Percentiles rank a stretch among this genome's conserved stretches.
Evolutionary conservation across 345 rosid genomes (phyloP).

Genomic region (Bruguiera gymnorhiza): DNA sequence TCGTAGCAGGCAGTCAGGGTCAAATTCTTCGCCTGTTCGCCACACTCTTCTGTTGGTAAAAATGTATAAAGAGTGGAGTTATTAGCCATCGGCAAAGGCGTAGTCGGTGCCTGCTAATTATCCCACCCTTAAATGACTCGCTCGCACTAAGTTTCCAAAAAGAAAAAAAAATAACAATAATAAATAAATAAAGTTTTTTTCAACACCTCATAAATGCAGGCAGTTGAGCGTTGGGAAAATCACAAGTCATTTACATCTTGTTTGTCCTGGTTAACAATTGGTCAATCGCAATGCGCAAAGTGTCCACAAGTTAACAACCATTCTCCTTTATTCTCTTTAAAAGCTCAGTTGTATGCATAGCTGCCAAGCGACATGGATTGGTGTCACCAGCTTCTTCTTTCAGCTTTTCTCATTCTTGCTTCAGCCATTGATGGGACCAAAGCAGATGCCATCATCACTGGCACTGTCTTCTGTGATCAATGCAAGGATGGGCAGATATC

Average conservation of each 20-base stretch:
- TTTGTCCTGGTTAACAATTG: slow-evolving; percentile 18
- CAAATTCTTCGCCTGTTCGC: too few species aligned
- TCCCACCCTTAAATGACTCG: slow-evolving; percentile 6
- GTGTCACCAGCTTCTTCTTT: slow-evolving; percentile 33
- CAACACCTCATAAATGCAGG: slow-evolving; percentile 38
- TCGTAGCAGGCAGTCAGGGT: too few species aligned
- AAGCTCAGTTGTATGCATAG: slow-evolving; percentile 1
- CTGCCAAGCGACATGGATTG: slow-evolving; percentile 39
- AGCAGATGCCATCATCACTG: slow-evolving; percentile 62
- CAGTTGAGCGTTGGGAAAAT: slow-evolving; percentile 54
- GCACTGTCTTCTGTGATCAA: slow-evolving; percentile 82
- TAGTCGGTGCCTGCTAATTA: too few species aligned
- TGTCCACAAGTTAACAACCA: neutral
- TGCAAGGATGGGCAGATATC: slow-evolving; percentile 82
- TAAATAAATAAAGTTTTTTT: neutral
- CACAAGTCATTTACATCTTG: slow-evolving; percentile 10
- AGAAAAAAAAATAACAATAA: too few species aligned
- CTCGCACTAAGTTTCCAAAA: neutral
- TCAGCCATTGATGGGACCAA: slow-evolving; percentile 43
- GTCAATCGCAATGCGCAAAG: neutral
- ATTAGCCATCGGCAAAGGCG: too few species aligned
- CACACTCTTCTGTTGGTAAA: too few species aligned
- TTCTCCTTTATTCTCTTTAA: neutral
- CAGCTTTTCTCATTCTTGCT: slow-evolving; percentile 42
- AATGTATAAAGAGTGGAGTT: too few species aligned